Base-by-base conservation (phyloP, 1,139 yeast species). In the Lodderomyces pseudojiufengensis region DNA sequence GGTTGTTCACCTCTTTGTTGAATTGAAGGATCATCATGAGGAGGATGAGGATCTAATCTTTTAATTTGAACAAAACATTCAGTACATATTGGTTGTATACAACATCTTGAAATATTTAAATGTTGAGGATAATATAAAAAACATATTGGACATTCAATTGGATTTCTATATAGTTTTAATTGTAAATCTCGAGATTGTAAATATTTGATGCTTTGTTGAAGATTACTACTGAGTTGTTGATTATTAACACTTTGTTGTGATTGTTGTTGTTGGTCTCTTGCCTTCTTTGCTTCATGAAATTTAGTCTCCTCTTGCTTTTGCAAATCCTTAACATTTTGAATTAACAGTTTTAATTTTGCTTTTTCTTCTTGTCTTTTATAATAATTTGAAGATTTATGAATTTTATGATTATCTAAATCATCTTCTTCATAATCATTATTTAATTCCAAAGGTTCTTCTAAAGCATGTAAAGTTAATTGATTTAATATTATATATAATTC, bases 21-120 rank as follows among this genome's bases (percentile, higher is more conserved):
- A 32, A 50, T 51, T 5, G 54, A 55, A 11, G 50, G 50, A 36
- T 60, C 78, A 43, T 84, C 94, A 54, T 86, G 95, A 0, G 97
- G 95, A 24, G 90, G 86, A 59, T 90, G 97, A 0, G 98, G 97
- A n/a, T 87, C 95, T 20, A 84, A 69, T 41, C 98, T 73, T 57
- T 85, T 88, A 55, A 92, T 88, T 57, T 90, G 97, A 7, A 90
- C 97, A 73, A 92, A 92, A 57, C 98, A 92, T 60, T 92, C 98
- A 1, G 96, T 76, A 60, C 98, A 92, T 15, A 92, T 88, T 2
- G 95, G 92, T 57, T 92, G 97, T 34, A 78, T 74, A 56, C 98
- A 92, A 58, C 98, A 92, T 32, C 95, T 70, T n/a, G 95, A 83
- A 35, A 74, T 59, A 61, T 92, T 92, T 47, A 90, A 63, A 50